Base-by-base conservation (phyloP, 495 filamentous ascomycete species). In the Tuber calosporum region DNA sequence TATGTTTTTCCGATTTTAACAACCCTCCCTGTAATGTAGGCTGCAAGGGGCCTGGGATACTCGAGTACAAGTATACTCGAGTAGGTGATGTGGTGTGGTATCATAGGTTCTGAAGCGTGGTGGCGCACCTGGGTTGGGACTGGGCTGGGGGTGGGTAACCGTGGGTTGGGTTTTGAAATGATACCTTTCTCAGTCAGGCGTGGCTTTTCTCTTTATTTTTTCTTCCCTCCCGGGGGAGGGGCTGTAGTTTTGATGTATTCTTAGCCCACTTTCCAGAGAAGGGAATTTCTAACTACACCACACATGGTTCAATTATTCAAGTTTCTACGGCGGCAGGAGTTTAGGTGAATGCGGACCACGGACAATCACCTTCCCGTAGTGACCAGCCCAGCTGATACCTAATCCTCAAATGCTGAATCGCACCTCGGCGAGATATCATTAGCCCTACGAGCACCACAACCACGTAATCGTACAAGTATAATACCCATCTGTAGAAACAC, bases 391-490 rank as follows among this genome's bases (percentile, higher is more conserved):
- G 4, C 11, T 9, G 9, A 1, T 22, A 53, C 45, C 45, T 11
- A 62, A 62, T 1, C 53, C 53, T 6, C 26, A 62, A 62, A 62
- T 19, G 30, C 26, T 30, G 34, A 30, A n/a, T 34, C 13, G 53
- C 26, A 34, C 26, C 26, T 17, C 26, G 19, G 13, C 30, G 15
- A 34, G 26, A 62, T 62, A 17, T 34, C 26, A 62, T 62, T 62
- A 62, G 7, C 53, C 17, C 53, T 34, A 62, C 53, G 2, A 62
- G 53, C 4, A 62, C 53, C 26, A 62, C 13, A 34, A 53, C 48
- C 48, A n/a, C 48, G 26, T 62, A 62, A 62, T 62, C 26, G 26
- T 62, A 62, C 53, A 62, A 62, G 53, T 62, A 30, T 53, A 26
- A 30, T 5, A 11, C 13, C 8, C 26, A 34, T 34, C 5, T 19